Conservation (phyloP, 257 asterid species). For the Solanum sparsipilum region DNA sequence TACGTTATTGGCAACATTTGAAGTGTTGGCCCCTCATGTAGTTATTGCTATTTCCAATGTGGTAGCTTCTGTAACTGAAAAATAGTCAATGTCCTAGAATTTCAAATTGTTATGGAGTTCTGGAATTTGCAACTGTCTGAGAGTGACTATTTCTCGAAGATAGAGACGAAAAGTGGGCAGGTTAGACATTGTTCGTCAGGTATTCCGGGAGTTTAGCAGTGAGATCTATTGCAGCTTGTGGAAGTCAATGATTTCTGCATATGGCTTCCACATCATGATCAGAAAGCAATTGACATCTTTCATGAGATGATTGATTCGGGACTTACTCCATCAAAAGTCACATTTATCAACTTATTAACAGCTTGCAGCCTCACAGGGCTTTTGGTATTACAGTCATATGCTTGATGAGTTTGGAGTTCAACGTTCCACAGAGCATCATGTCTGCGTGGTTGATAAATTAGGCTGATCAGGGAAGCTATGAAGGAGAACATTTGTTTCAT, state of each 20-base stretch:
- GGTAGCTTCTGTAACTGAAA: not conserved
- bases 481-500: not conserved
- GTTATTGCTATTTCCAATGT: not conserved
- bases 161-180: not conserved
- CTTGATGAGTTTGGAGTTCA: constrained; percentile 11
- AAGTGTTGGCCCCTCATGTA: not conserved
- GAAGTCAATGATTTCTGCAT: constrained; percentile 56
- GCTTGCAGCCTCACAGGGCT: constrained; percentile 57
- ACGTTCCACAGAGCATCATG: not conserved
- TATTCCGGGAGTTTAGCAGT: constrained; percentile 13
- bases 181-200: constrained; percentile 32
- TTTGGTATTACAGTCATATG: constrained; percentile 30
- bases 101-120: not conserved
- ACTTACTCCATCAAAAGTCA: constrained; percentile 34
- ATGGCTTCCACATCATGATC: constrained; percentile 43
- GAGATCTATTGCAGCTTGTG: constrained; percentile 49
- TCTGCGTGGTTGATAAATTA: not conserved
- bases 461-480: not conserved
- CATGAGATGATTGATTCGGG: constrained; percentile 33
- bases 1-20: not conserved
- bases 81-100: not conserved
- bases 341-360: constrained; percentile 53
- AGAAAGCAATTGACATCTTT: constrained; percentile 39
- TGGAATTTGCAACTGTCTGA: not conserved
- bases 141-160: not conserved